phyloP scores from a whole-genome alignment of 164 flowering plant genomes.

The Dillenia turbinata region DNA sequence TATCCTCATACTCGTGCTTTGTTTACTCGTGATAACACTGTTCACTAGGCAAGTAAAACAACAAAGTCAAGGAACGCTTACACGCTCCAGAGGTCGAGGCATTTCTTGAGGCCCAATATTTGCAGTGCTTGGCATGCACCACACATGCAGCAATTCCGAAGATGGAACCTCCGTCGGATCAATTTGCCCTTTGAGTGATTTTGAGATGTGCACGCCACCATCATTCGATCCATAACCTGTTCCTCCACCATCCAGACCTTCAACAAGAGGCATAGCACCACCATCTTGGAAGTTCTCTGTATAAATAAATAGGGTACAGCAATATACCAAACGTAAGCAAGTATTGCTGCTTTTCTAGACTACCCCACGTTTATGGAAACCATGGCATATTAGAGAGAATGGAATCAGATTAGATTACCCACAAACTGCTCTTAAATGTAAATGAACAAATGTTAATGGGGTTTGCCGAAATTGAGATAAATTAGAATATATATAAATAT shows the following conservation, averaged over 20 bases:
- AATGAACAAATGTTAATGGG: no score
- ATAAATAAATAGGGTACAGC: no score
- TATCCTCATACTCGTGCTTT: no score
- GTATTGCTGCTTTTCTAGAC: no score
- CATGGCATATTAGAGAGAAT: no score
- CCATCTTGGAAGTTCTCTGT: not conserved
- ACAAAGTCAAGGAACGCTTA: conserved; percentile 23
- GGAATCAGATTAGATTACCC: no score
- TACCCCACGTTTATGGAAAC: no score
- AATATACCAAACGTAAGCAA: no score
- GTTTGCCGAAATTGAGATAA: no score
- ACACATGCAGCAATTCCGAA: conserved; percentile 74
- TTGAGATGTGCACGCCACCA: conserved; percentile 31
- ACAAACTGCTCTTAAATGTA: no score
- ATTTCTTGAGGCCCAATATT: conserved; percentile 83
- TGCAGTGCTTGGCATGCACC: conserved; percentile 94
- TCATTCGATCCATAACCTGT: conserved; percentile 98
- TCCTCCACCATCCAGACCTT: conserved; percentile 97
- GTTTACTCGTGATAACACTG: no score
- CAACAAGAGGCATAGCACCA: conserved; percentile 63
- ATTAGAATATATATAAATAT: no score
- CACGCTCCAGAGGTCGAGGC: conserved; percentile 76
- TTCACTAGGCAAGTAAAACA: not conserved
- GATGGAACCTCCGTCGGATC: conserved; percentile 75
- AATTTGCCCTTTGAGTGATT: conserved; percentile 37